Base-by-base conservation (phyloP, 169 alveolate genomes). In the Plasmodium malariae region DNA sequence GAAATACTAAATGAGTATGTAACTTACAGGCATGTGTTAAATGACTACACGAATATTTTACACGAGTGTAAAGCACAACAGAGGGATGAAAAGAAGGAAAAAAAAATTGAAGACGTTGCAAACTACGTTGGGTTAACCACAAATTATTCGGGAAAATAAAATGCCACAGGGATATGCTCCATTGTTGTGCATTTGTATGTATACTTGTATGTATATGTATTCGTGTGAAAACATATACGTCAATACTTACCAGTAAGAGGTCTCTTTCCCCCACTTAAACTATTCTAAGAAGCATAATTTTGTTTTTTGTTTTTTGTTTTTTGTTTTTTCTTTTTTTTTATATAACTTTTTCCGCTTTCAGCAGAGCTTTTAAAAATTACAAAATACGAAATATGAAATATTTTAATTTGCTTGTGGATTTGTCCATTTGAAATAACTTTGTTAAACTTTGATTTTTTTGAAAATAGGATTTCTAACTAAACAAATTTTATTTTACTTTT, bases 91-190 rank as follows among this genome's bases (percentile, higher is more conserved):
- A 45, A 28, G 11, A 24, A 28, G 12, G 74, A 43, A 34, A 34
- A 48, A 11, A 40, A 78, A n/a, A 83, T 83, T 6, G 91, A 83
- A 43, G 68, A 67, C 63, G 85, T 83, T 11, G 91, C 91, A 9
- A 83, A 83, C 4, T 69, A 83, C 54, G 91, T 80, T 45, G 90
- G 83, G 3, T 45, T 67, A 17, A 80, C 90, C 14, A 80, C 80
- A 40, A 40, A 24, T 14, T 26, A 28, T 1, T 21, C 71, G 28
- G 26, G 45, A 43, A 19, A 40, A 55, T n/a, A 14, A 21, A 6
- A n/a, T n/a, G n/a, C n/a, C n/a, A n/a, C n/a, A 68, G 7, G 36
- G 36, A 65, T 28, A 32, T n/a, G n/a, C 14, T 1, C 0, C 3
- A 14, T 12, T 1, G 0, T 11, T 26, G 9, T 24, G 17, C 43